Conservation (phyloP, 768 basidiomycete species). For the Tricholoma furcatifolium region DNA sequence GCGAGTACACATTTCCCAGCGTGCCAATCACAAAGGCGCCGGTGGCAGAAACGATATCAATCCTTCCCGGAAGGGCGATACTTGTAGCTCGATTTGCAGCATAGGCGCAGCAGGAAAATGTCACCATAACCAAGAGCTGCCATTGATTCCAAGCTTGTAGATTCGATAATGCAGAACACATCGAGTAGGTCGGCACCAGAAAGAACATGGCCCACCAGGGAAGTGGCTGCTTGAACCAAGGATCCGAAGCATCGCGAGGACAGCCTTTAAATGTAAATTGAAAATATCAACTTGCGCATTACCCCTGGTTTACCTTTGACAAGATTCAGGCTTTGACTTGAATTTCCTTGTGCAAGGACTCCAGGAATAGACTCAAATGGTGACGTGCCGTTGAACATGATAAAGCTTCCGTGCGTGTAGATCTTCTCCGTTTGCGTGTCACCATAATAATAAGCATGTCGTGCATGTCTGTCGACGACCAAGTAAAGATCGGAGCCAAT, state of each 20-base stretch:
- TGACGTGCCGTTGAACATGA: conserved; percentile 43
- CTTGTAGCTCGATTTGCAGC: conserved; percentile 67
- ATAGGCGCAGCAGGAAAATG: conserved; percentile 74
- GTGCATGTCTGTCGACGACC: conserved; percentile 61
- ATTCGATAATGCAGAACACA: conserved; percentile 72
- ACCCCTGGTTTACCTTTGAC: conserved; percentile 39
- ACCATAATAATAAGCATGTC: conserved; percentile 48
- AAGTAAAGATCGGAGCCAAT: conserved; percentile 84
- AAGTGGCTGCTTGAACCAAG: conserved; percentile 74
- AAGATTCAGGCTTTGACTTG: conserved; percentile 41
- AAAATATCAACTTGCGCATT: background rate
- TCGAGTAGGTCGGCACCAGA: conserved; percentile 76
- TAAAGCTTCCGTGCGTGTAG: conserved; percentile 55
- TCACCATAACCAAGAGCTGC: conserved; percentile 76
- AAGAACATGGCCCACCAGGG: conserved; percentile 82
- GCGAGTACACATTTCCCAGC: conserved; percentile 82
- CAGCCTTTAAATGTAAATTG: conserved; percentile 53
- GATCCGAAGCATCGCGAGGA: conserved; percentile 69
- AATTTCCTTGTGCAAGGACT: conserved; percentile 45
- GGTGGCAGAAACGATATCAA: conserved; percentile 74
- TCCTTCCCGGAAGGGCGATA: conserved; percentile 58
- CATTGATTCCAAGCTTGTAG: conserved; percentile 69
- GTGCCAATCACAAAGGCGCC: conserved; percentile 78
- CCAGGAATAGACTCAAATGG: conserved; percentile 36
- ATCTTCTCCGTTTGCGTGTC: conserved; percentile 36